phyloP scores from a whole-genome alignment of 257 asterid genomes.

The Penstemon davidsonii region DNA sequence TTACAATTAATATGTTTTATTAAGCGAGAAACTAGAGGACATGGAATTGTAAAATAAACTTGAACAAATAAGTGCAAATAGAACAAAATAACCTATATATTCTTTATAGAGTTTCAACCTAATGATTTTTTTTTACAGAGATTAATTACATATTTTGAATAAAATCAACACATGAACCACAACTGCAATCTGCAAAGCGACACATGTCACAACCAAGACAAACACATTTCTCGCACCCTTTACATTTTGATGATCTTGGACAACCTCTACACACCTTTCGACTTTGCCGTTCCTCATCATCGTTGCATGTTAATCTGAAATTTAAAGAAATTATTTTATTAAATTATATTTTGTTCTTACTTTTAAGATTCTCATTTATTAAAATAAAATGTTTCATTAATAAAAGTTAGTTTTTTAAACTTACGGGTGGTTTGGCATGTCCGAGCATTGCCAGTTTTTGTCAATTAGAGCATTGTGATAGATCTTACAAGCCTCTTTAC shows the following conservation, averaged over 20 bases:
- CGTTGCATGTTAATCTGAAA: slow-evolving; percentile 25
- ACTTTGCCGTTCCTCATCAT: slow-evolving; percentile 14
- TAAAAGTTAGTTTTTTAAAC: background rate
- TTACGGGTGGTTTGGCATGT: slow-evolving; percentile 24
- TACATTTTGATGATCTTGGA: slow-evolving; percentile 20
- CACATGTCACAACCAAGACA: slow-evolving; percentile 32
- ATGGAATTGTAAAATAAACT: too few species aligned
- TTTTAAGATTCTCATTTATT: too few species aligned
- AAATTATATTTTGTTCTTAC: too few species aligned
- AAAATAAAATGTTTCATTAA: too few species aligned
- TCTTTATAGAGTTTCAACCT: too few species aligned
- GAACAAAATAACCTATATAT: too few species aligned
- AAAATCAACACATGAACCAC: slow-evolving; percentile 28
- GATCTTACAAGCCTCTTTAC: background rate
- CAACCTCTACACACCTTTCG: slow-evolving; percentile 24
- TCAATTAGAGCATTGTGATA: slow-evolving; percentile 22
- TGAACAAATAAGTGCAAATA: too few species aligned
- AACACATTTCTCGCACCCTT: slow-evolving; percentile 25
- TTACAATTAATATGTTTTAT: too few species aligned
- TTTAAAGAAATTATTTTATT: background rate
- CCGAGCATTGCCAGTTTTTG: slow-evolving; percentile 26
- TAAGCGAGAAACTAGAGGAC: too few species aligned
- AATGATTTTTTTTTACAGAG: background rate
- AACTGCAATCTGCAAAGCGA: slow-evolving; percentile 25
- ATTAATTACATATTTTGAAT: background rate